Base-by-base conservation (phyloP, 306 rosid genomes). In the Dryas octopetala region DNA sequence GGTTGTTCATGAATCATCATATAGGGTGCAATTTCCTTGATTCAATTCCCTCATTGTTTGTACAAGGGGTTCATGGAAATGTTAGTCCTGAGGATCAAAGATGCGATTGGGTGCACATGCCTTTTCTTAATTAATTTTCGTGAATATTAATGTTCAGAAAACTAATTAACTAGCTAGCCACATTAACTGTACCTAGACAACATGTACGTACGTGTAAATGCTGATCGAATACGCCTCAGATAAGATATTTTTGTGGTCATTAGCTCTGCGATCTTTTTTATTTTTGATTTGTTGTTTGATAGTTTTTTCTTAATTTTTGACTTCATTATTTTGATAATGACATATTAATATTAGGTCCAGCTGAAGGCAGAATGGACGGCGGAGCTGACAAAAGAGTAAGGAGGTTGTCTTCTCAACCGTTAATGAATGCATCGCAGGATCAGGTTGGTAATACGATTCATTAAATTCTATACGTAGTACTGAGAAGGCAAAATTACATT, bases 171-270 rank as follows among this genome's bases (percentile, higher is more conserved):
- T 32, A 32, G 38, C 38, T 32, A 32, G 2, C 38, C 38, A 32
- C 38, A 32, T 32, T 32, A 32, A 32, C 38, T 32, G 38, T 32
- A 23, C 23, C 23, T 23, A 23, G 23, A 53, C 6, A 53, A 12
- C 55, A 58, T 44, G 7, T 3, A 70, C 15, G 12, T 47, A 14
- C 38, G 1, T 32, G 38, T 2, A 19, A 12, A 11, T 68, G 51
- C 52, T 40, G 13, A 70, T 46, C 67, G 53, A 81, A 83, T 81
- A 79, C 80, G 61, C 76, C 32, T 16, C 43, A 81, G 93, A 89
- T 86, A 86, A 81, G 93, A 89, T 86, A 86, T 84, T 86, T 86
- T 80, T 13, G 46, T 5, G 17, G 7, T 5, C 13, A 75, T 28
- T 59, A 2, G 4, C 11, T 51, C 15, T 14, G 48, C 11, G 3